phyloP scores from a whole-genome alignment of 257 asterid genomes.

The Gentiana dahurica region DNA sequence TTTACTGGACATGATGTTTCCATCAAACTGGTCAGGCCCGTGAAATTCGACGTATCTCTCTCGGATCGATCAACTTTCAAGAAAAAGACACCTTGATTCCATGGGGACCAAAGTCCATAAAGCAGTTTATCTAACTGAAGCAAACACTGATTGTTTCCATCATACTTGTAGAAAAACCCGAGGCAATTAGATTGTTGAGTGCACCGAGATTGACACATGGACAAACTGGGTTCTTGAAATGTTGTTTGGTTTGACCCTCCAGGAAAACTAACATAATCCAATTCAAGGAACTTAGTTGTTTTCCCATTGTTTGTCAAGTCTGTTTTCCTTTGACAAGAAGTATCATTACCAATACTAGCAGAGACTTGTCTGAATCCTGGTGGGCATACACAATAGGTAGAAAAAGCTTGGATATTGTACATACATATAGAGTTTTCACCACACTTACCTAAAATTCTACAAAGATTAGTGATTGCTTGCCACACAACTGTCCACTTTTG shows the following conservation, averaged over 20 bases:
- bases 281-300: slow-evolving; percentile 38
- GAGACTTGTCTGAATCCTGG: slow-evolving; percentile 42
- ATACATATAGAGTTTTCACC: slow-evolving; percentile 56
- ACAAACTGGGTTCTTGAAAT: slow-evolving; percentile 23
- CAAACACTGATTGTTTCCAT: slow-evolving; percentile 50
- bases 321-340: slow-evolving; percentile 35
- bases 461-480: slow-evolving; percentile 49
- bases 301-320: slow-evolving; percentile 17
- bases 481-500: slow-evolving; percentile 55
- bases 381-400: slow-evolving; percentile 64
- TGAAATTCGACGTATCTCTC: slow-evolving; percentile 31
- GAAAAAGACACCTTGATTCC: slow-evolving; percentile 33
- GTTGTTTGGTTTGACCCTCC: slow-evolving; percentile 44
- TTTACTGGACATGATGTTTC: slow-evolving; percentile 57
- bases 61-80: slow-evolving; percentile 59
- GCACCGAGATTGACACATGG: slow-evolving; percentile 37
- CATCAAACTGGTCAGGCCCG: slow-evolving; percentile 51
- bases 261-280: slow-evolving; percentile 60
- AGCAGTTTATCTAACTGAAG: slow-evolving; percentile 42
- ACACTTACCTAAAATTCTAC: slow-evolving; percentile 53
- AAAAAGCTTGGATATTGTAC: slow-evolving; percentile 28
- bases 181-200: slow-evolving; percentile 22
- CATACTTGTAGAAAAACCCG: slow-evolving; percentile 65
- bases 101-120: slow-evolving; percentile 73
- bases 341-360: neutral